These are phyloP conservation scores for Talaromyces verruculosus DNA, from an alignment of 2,329 filamentous ascomycete species.

Conservation along the genomic window DNA sequence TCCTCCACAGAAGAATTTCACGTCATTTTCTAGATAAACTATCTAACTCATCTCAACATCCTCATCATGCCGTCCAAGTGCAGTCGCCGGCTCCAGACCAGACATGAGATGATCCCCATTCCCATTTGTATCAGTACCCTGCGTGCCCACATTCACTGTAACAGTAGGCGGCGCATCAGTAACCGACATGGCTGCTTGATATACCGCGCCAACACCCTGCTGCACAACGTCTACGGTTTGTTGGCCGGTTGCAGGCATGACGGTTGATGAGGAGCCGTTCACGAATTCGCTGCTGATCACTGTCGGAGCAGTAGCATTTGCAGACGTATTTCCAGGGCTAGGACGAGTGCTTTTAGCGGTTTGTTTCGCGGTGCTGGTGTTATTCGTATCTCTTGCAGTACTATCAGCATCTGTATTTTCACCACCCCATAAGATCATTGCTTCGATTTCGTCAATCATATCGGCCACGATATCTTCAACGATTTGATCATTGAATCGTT, in stretches of 20 bases:
- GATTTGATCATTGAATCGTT: slow-evolving; percentile 88
- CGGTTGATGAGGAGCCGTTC: background rate
- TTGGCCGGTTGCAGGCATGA: slow-evolving; percentile 11
- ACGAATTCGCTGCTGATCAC: slow-evolving; percentile 14
- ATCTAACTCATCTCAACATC: slow-evolving; percentile 20
- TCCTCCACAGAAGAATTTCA: background rate
- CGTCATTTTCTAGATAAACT: background rate
- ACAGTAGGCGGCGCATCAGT: slow-evolving; percentile 14
- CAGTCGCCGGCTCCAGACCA: background rate
- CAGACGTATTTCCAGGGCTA: background rate
- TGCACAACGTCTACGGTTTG: slow-evolving; percentile 8
- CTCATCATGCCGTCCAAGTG: slow-evolving; percentile 6
- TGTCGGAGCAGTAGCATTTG: slow-evolving; percentile 12
- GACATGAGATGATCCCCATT: slow-evolving; percentile 1
- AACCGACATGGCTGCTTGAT: slow-evolving; percentile 15
- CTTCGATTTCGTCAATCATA: slow-evolving; percentile 86
- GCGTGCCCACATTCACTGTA: background rate
- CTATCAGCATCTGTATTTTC: slow-evolving; percentile 26
- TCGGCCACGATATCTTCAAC: slow-evolving; percentile 93
- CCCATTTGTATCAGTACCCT: background rate
- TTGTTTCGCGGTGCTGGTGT: background rate
- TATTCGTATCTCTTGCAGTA: slow-evolving; percentile 24
- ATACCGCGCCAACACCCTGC: slow-evolving; percentile 15
- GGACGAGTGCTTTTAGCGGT: background rate
- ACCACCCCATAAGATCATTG: slow-evolving; percentile 62